Evolutionary conservation across 1,139 yeast genomes (phyloP).

Genomic region (Hanseniaspora uvarum): DNA sequence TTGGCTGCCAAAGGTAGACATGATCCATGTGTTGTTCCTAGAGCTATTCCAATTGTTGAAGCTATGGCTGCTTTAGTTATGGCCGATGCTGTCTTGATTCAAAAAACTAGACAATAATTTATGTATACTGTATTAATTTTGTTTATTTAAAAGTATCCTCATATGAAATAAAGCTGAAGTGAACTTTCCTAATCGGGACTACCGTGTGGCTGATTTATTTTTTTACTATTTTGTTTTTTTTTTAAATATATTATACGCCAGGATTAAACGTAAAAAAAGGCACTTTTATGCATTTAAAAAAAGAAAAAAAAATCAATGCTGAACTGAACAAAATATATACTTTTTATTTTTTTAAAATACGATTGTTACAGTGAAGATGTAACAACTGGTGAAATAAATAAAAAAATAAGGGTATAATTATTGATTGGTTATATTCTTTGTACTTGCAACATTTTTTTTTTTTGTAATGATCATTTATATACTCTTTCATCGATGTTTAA

Average conservation of each 20-base stretch:
- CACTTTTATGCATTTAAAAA: too few relatives aligned
- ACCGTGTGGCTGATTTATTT: neutral
- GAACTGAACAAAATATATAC: neutral
- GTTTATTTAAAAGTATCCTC: too few relatives aligned
- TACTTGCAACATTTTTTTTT: too few relatives aligned
- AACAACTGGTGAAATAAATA: neutral
- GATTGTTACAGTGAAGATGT: neutral
- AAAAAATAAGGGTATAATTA: too few relatives aligned
- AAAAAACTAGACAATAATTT: conserved; percentile 61
- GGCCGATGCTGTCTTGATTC: conserved; percentile 76
- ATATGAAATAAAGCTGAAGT: neutral
- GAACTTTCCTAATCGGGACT: neutral
- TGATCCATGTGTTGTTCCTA: conserved; percentile 95
- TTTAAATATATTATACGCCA: neutral
- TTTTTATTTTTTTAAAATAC: neutral
- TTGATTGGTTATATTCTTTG: too few relatives aligned
- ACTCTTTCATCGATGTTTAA: too few relatives aligned
- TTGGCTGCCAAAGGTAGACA: conserved; percentile 96
- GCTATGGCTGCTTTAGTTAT: conserved; percentile 93
- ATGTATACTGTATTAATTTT: neutral
- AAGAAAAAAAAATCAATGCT: neutral
- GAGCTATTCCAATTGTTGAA: conserved; percentile 97
- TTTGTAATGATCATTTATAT: too few relatives aligned
- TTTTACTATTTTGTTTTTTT: neutral
- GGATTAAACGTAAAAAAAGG: neutral